Conservation (phyloP, 208 protist genomes). For the Acanthamoeba divionensis region DNA sequence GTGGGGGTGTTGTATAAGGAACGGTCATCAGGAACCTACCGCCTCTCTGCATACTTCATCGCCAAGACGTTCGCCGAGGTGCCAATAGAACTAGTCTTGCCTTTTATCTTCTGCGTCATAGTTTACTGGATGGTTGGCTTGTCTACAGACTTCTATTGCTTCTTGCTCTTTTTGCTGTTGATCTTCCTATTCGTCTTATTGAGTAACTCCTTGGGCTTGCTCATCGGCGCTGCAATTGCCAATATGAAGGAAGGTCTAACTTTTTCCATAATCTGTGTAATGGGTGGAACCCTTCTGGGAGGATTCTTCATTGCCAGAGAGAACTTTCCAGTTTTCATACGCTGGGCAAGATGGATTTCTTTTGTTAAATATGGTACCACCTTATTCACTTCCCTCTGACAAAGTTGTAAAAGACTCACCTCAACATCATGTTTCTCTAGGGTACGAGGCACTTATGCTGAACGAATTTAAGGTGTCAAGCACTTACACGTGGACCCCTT, state of each 20-base stretch:
- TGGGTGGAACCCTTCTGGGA: slow-evolving; percentile 18
- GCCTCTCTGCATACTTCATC: neutral
- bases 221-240: slow-evolving; percentile 18
- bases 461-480: neutral
- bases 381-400: too few species aligned
- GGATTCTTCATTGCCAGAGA: slow-evolving; percentile 33
- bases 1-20: neutral
- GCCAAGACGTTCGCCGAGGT: neutral
- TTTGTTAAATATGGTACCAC: slow-evolving; percentile 41
- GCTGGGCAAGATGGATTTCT: slow-evolving; percentile 46
- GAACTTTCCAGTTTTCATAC: slow-evolving; percentile 46
- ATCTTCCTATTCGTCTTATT: slow-evolving; percentile 26
- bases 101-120: neutral
- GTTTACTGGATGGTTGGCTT: slow-evolving; percentile 35
- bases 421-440: too few species aligned
- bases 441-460: neutral
- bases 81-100: neutral
- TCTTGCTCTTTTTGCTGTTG: slow-evolving; percentile 55
- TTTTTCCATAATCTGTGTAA: slow-evolving; percentile 5
- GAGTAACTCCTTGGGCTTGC: slow-evolving; percentile 52
- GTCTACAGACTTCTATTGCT: slow-evolving; percentile 26
- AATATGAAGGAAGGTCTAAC: slow-evolving; percentile 43
- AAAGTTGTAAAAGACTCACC: too few species aligned
- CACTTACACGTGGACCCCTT: neutral
- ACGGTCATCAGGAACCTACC: neutral